Evolutionary conservation across 495 filamentous ascomycete species (phyloP), one percentile per base, ranked within the genome.

Genomic region (Podospora pseudopauciseta): DNA sequence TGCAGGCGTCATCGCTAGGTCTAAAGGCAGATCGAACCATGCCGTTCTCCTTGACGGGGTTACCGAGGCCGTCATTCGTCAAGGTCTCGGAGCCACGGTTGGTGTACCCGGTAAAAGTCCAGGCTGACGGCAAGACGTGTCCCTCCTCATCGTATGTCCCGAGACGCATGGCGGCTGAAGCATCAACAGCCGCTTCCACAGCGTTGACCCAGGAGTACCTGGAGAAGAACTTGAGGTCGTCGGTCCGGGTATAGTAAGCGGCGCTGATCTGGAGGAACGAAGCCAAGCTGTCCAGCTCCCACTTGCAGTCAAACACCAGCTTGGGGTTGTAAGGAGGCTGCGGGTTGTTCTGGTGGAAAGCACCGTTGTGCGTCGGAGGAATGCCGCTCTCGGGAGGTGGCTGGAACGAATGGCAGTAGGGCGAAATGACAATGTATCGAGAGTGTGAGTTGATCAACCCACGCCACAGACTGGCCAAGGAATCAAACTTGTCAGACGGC

Each of bases 381-480:
- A 89, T 80, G 4, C 79, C 77, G 54, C 84, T 85, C 73, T 89
- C 86, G 11, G 76, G 71, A 0, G 86, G 86, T 26, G 86, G 85
- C 65, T 88, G 87, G 74, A 88, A 89, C 19, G 83, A 80, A 73
- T 89, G 86, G 76, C 86, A 90, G 69, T 86, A 88, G 0, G 87
- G 87, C 30, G 80, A 81, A 27, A 81, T 82, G 67, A 86, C 78
- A 63, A 89, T 78, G 71, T 87, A 88, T 27, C 86, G 78, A 16
- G 84, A 80, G 68, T 89, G 87, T 27, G 86, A 74, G 68, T 88
- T 88, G 70, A 90, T 86, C 11, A 84, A 77, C 18, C 87, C 87
- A 5, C 86, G 81, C 71, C 84, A 88, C 2, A 89, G 78, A 16
- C 85, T 85, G 26, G 87, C 87, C 23, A 90, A 78, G 2, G 84